Evolutionary conservation across 2,329 filamentous ascomycete genomes (phyloP).

Genomic region (Thielaviopsis populi): DNA sequence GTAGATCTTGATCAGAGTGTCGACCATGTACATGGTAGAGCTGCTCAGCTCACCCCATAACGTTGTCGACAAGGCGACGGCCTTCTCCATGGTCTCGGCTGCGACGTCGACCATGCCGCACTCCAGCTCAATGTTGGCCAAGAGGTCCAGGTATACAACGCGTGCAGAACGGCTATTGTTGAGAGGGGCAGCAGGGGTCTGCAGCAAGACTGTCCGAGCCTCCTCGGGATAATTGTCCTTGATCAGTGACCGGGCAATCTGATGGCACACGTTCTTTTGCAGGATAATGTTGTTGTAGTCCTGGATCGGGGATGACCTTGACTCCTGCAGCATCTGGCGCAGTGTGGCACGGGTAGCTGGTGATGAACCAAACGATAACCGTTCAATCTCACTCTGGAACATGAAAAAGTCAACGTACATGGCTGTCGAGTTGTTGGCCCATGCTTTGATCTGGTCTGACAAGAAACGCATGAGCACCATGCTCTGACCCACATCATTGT

Average conservation of each 20-base stretch:
- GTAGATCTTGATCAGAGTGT: conserved; percentile 16
- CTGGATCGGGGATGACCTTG: conserved; percentile 1
- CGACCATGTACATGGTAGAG: conserved; percentile 15
- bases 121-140: conserved; percentile 14
- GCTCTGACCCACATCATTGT: conserved; percentile 15
- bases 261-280: conserved; percentile 14
- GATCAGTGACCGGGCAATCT: conserved; percentile 14
- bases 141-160: conserved; percentile 15
- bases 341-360: conserved; percentile 12
- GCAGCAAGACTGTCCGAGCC: conserved; percentile 9
- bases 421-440: conserved; percentile 7
- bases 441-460: conserved; percentile 11
- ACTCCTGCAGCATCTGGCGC: conserved; percentile 9
- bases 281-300: conserved; percentile 12
- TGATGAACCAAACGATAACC: conserved; percentile 12
- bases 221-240: conserved; percentile 14
- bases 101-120: conserved; percentile 11
- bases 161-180: conserved; percentile 14
- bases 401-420: conserved; percentile 15
- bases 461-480: conserved; percentile 16
- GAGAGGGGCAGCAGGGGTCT: conserved; percentile 11
- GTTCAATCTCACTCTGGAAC: conserved; percentile 16
- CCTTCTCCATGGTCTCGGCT: conserved; percentile 15
- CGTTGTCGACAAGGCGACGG: conserved; percentile 9
- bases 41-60: conserved; percentile 14